Percentiles rank a stretch among this genome's conserved stretches.
Conservation (phyloP, 2,329 filamentous ascomycete species). For the Ophiostoma ulmi region DNA sequence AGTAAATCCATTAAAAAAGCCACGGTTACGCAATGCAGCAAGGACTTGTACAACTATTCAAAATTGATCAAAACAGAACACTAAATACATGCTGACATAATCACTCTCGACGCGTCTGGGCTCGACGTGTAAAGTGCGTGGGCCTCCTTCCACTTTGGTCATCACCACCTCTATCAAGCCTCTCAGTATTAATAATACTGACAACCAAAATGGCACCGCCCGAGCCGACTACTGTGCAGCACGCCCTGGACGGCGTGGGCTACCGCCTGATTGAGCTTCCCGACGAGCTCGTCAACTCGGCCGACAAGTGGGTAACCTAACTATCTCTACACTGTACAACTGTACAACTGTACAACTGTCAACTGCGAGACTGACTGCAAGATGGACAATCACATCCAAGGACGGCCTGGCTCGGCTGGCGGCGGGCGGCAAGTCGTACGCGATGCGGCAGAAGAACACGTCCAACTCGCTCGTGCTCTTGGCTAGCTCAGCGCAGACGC, state of each 20-base stretch:
- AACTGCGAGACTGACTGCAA: background rate
- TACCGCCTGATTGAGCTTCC: slow-evolving; percentile 61
- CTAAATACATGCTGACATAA: background rate
- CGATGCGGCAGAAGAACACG: slow-evolving; percentile 61
- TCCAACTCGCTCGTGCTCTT: slow-evolving; percentile 61
- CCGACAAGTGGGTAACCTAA: slow-evolving; percentile 39
- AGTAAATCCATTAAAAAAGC: background rate
- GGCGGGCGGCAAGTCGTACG: slow-evolving; percentile 50
- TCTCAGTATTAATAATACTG: background rate
- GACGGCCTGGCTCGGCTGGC: slow-evolving; percentile 50
- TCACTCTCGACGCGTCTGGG: background rate
- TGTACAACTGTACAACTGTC: background rate
- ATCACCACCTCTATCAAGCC: background rate
- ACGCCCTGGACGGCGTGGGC: slow-evolving; percentile 44
- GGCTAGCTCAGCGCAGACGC: slow-evolving; percentile 17
- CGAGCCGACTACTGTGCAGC: slow-evolving; percentile 44
- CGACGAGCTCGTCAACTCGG: slow-evolving; percentile 51
- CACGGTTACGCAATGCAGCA: background rate
- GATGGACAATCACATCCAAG: slow-evolving; percentile 40
- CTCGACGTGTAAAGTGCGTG: slow-evolving; percentile 11
- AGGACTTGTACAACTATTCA: background rate
- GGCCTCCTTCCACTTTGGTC: background rate
- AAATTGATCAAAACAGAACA: background rate
- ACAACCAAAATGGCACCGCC: background rate
- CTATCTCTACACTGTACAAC: background rate